Conservation (phyloP, 495 filamentous ascomycete species). For the Penicillium cosmopolitanum region DNA sequence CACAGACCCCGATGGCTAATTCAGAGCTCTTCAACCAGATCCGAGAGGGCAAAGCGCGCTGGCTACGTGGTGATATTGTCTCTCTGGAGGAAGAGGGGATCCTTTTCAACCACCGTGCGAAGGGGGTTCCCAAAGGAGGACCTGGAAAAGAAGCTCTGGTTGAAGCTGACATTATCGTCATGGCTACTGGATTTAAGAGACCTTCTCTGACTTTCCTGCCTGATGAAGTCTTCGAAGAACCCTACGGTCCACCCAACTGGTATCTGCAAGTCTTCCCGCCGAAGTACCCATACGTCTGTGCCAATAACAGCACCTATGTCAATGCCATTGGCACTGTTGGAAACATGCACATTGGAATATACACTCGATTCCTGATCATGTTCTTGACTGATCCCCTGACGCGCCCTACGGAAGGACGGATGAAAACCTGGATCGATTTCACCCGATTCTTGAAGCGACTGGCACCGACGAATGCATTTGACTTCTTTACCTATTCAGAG, state of each 20-base stretch:
- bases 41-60: conserved; percentile 72
- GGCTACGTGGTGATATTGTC: conserved; percentile 80
- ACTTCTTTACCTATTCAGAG: conserved; percentile 88
- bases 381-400: conserved; percentile 80
- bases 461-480: conserved; percentile 73
- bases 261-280: conserved; percentile 82
- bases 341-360: conserved; percentile 89
- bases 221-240: conserved; percentile 65
- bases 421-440: conserved; percentile 87
- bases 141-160: conserved; percentile 66
- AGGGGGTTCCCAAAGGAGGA: conserved; percentile 73
- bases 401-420: conserved; percentile 68
- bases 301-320: conserved; percentile 84
- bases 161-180: conserved; percentile 74
- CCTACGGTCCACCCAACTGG: conserved; percentile 82
- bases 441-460: conserved; percentile 71
- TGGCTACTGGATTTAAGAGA: conserved; percentile 81
- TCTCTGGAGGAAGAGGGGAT: conserved; percentile 66
- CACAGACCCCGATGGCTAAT: conserved; percentile 84
- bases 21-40: conserved; percentile 77
- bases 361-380: conserved; percentile 83
- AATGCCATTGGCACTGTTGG: conserved; percentile 79
- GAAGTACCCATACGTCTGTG: conserved; percentile 63
- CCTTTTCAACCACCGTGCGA: conserved; percentile 67
- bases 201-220: conserved; percentile 76